Percentiles rank a stretch among this genome's conserved stretches.
These are phyloP conservation scores for Excoecaria agallocha DNA, from an alignment of 345 rosid genomes.

Conservation along the genomic window DNA sequence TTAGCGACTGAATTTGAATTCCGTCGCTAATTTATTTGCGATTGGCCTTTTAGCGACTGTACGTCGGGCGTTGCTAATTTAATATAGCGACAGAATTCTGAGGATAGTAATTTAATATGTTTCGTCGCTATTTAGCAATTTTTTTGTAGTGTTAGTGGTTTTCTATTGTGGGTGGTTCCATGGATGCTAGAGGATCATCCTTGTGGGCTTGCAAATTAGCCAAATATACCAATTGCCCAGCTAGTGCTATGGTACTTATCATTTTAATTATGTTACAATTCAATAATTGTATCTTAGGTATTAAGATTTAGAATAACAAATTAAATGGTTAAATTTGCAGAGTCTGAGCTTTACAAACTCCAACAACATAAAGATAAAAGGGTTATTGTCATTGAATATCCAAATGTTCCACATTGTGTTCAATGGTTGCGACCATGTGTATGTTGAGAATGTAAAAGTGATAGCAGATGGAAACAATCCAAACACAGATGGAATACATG, in stretches of 20 bases:
- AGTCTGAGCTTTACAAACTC: slow-evolving; percentile 1
- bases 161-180: slow-evolving; percentile 45
- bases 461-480: neutral
- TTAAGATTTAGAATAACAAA: neutral
- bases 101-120: no score
- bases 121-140: no score
- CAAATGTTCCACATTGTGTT: neutral
- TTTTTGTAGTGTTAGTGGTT: slow-evolving; percentile 41
- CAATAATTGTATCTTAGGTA: no score
- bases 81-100: no score
- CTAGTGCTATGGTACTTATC: slow-evolving; percentile 51
- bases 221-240: slow-evolving; percentile 38
- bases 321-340: neutral
- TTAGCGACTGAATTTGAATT: no score
- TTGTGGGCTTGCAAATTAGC: slow-evolving; percentile 56
- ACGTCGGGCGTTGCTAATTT: no score
- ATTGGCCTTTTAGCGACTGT: no score
- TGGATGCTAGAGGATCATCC: slow-evolving; percentile 58
- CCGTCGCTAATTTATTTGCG: no score
- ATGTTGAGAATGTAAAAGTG: neutral
- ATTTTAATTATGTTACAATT: no score
- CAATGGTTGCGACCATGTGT: slow-evolving; percentile 1
- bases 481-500: slow-evolving; percentile 4
- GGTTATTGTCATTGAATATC: slow-evolving; percentile 3
- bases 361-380: slow-evolving; percentile 3